Evolutionary conservation across 257 asterid genomes (phyloP).

Genomic region (Capsicum rhomboideum): DNA sequence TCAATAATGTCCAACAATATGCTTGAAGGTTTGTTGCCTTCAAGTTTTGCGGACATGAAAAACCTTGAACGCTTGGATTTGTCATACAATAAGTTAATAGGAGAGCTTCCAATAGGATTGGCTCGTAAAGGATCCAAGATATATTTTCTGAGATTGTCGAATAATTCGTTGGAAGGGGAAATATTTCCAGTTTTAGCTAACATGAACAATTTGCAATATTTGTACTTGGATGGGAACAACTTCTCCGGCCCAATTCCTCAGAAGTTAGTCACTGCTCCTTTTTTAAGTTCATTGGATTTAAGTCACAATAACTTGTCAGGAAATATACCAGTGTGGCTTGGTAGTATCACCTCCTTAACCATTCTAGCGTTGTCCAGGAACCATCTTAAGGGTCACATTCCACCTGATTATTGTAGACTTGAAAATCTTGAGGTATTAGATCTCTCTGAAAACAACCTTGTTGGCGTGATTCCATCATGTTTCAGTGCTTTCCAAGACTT

Average conservation of each 20-base stretch:
- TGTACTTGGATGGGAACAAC: constrained; percentile 5
- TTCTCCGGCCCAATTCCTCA: constrained; percentile 4
- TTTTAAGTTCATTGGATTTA: neutral
- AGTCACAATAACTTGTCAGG: neutral
- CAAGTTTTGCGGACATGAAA: neutral
- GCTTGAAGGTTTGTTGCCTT: constrained; percentile 1
- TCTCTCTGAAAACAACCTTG: neutral
- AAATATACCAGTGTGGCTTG: neutral
- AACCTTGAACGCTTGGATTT: neutral
- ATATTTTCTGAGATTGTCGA: neutral
- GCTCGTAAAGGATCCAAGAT: neutral
- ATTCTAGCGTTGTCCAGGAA: neutral
- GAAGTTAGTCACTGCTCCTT: neutral
- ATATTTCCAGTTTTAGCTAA: neutral
- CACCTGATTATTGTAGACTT: neutral
- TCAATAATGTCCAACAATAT: neutral
- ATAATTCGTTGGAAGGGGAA: neutral
- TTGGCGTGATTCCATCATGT: neutral
- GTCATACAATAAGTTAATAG: neutral
- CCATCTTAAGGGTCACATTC: neutral
- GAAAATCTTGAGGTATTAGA: neutral
- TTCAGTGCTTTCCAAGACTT: neutral
- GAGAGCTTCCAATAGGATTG: neutral
- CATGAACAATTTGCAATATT: neutral
- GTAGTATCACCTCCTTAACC: neutral